phyloP scores from a whole-genome alignment of 495 filamentous ascomycete species.

The Jackrogersella multiformis region DNA sequence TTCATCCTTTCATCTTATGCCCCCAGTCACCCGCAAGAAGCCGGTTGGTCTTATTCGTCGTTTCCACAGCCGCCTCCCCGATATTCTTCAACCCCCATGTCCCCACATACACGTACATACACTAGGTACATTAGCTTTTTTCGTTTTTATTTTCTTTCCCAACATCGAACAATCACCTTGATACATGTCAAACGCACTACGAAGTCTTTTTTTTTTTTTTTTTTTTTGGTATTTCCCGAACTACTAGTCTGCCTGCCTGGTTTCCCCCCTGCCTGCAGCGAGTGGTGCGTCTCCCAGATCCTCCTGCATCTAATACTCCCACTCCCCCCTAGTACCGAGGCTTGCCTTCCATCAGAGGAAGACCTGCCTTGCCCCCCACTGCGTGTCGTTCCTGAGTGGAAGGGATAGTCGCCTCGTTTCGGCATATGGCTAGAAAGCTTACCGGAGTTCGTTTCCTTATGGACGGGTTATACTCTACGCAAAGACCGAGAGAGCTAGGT shows the following conservation, averaged over 20 bases:
- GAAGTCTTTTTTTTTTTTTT: too few species aligned
- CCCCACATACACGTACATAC: conserved; percentile 9
- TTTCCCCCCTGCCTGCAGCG: conserved; percentile 21
- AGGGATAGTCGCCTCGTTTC: conserved; percentile 32
- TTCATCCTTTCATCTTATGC: conserved; percentile 29
- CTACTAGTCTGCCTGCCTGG: conserved; percentile 9
- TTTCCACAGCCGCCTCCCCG: conserved; percentile 29
- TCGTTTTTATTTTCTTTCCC: neutral
- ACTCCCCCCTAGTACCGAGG: conserved; percentile 22
- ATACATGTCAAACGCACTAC: conserved; percentile 17
- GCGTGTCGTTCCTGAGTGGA: conserved; percentile 34
- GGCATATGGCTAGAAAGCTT: conserved; percentile 13
- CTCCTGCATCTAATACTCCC: conserved; percentile 38
- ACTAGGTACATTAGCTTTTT: conserved; percentile 1
- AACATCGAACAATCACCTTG: neutral
- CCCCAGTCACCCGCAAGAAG: conserved; percentile 33
- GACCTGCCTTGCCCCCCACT: conserved; percentile 27
- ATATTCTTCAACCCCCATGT: conserved; percentile 23
- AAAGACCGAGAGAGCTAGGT: too few species aligned
- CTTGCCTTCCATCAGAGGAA: conserved; percentile 16
- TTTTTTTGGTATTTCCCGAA: conserved; percentile 28
- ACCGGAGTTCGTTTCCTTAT: conserved; percentile 8
- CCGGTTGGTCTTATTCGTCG: conserved; percentile 30
- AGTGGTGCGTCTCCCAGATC: conserved; percentile 34
- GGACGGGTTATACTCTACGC: conserved; percentile 10